Evolutionary conservation across 352 stramenopile genomes (phyloP).

Genomic region (Phytophthora gonapodyides): DNA sequence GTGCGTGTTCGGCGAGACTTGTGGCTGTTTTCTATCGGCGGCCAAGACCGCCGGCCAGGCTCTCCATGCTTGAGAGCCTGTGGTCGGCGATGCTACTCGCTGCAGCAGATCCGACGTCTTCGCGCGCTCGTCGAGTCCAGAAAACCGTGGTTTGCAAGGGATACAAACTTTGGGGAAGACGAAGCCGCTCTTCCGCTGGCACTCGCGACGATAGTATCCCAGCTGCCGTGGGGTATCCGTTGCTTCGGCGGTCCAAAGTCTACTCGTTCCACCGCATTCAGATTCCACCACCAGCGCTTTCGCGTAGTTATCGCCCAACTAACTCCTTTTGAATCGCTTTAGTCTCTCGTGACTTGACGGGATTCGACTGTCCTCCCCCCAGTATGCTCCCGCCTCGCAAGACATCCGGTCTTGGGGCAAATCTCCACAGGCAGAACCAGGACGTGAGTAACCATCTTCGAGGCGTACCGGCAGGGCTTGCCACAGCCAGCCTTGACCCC

Average conservation of each 20-base stretch:
- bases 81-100: slow-evolving; percentile 8
- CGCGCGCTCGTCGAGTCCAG: slow-evolving; percentile 6
- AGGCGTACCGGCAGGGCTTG: too few relatives aligned
- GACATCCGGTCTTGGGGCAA: slow-evolving; percentile 23
- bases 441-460: slow-evolving; percentile 21
- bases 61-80: slow-evolving; percentile 1
- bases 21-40: slow-evolving; percentile 22
- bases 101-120: slow-evolving; percentile 9
- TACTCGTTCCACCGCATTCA: neutral
- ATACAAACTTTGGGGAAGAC: neutral
- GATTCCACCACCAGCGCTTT: neutral
- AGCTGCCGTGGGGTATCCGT: neutral
- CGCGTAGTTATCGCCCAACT: neutral
- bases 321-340: slow-evolving; percentile 20
- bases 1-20: slow-evolving; percentile 4
- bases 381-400: slow-evolving; percentile 17
- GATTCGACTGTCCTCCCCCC: slow-evolving; percentile 19
- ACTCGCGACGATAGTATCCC: slow-evolving; percentile 17
- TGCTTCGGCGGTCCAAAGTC: too few relatives aligned
- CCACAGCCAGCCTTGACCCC: too few relatives aligned
- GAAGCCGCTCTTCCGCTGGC: neutral
- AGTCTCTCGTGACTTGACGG: neutral
- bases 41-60: slow-evolving; percentile 12
- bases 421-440: slow-evolving; percentile 18
- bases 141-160: slow-evolving; percentile 1